Base-by-base conservation (phyloP, 1,139 yeast genomes). In the Protomyces inundatus region DNA sequence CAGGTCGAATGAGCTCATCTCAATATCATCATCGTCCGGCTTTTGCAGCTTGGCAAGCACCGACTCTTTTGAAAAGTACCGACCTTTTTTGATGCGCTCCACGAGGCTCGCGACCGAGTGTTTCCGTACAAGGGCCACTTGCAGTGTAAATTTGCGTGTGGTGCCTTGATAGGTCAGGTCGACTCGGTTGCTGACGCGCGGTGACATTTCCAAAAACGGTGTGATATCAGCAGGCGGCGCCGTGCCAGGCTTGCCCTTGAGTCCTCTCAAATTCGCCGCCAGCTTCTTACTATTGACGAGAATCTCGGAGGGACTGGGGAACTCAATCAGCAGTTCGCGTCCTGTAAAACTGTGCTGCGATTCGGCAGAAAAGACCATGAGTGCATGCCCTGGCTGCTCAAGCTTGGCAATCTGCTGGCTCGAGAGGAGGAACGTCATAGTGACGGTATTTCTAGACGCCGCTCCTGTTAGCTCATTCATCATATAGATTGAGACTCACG, bases 181-280 rank as follows among this genome's bases (percentile, higher is more conserved):
- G 16, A 75, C 64, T 6, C 66, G 48, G 52, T 73, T 72, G 16
- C 56, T 33, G 10, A 58, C 36, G n/a, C 62, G 35, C n/a, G 62
- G 56, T 14, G 62, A 51, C 30, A 37, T 30, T 14, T 65, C 59
- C 6, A 68, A 36, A 23, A 51, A 60, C 30, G 67, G 66, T 0
- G 78, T 76, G 39, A 77, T 53, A 62, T 78, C 78, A 0, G 74
- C 77, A 0, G 81, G 80, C 54, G 70, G 68, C 2, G 78, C 73
- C 0, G 79, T 74, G 1, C 80, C 80, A 0, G 73, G 73, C 59
- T 71, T 71, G 39, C 76, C 76, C 61, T 75, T 75, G 32, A 78
- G 67, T 3, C 80, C 81, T 4, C 77, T 73, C 61, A 71, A 66
- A 55, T 72, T 72, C 1, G 71, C 72, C 12, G 66, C 68, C 12